Evolutionary conservation across 2,329 filamentous ascomycete genomes (phyloP).

Genomic region (Whalleya microplaca): DNA sequence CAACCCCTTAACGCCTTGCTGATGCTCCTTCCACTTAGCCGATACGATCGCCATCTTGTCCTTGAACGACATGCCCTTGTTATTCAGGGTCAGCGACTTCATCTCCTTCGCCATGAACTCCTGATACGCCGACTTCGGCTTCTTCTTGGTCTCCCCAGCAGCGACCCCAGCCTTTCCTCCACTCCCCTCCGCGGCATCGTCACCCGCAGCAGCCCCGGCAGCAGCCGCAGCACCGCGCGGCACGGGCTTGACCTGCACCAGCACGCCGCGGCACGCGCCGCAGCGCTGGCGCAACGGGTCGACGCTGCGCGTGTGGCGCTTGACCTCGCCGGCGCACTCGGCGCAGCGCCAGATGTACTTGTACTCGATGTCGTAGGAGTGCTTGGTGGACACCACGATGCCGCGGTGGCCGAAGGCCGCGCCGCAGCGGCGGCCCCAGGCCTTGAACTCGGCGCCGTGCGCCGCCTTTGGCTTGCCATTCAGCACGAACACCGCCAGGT

Average conservation of each 20-base stretch:
- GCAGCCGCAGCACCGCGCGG: slow-evolving; percentile 53
- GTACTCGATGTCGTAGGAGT: slow-evolving; percentile 87
- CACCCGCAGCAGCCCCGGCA: neutral
- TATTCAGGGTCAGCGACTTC: slow-evolving; percentile 31
- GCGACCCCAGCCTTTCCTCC: slow-evolving; percentile 3
- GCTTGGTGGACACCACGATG: slow-evolving; percentile 84
- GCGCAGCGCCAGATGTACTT: slow-evolving; percentile 87
- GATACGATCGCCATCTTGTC: slow-evolving; percentile 69
- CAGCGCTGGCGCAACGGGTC: slow-evolving; percentile 73
- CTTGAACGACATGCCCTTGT: slow-evolving; percentile 53
- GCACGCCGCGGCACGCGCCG: slow-evolving; percentile 69
- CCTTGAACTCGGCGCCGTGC: slow-evolving; percentile 83
- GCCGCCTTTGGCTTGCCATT: slow-evolving; percentile 74
- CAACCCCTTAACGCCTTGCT: slow-evolving; percentile 66
- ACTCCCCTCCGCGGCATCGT: slow-evolving; percentile 31
- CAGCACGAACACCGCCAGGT: slow-evolving; percentile 90
- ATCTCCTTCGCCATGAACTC: slow-evolving; percentile 33
- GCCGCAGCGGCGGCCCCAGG: slow-evolving; percentile 65
- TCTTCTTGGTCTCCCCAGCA: slow-evolving; percentile 28
- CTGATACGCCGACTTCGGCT: slow-evolving; percentile 43
- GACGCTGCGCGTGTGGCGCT: slow-evolving; percentile 85
- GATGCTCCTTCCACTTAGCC: slow-evolving; percentile 62
- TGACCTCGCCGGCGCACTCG: slow-evolving; percentile 71
- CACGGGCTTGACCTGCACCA: slow-evolving; percentile 80
- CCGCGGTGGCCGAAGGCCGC: slow-evolving; percentile 61